These are phyloP conservation scores for Aspergillus sp. DNA, from an alignment of 2,329 filamentous ascomycete genomes.

Conservation along the genomic window DNA sequence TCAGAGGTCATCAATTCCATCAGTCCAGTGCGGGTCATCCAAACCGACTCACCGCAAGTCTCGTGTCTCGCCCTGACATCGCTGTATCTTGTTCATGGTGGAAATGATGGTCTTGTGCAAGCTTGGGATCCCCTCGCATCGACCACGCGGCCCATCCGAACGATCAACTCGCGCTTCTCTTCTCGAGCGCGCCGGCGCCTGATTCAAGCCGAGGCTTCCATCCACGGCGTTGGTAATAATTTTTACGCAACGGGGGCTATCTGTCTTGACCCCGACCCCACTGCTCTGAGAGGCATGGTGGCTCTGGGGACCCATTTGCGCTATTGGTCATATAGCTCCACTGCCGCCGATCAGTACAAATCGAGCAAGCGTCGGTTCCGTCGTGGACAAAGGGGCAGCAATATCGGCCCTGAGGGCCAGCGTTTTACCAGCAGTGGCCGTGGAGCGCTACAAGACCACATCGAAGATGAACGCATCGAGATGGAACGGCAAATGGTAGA, in stretches of 20 bases:
- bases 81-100: constrained; percentile 86
- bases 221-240: constrained; percentile 68
- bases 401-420: constrained; percentile 52
- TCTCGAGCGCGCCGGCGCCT: constrained; percentile 76
- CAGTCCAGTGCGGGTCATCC: constrained; percentile 73
- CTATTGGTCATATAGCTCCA: constrained; percentile 93
- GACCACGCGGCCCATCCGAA: constrained; percentile 72
- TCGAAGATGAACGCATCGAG: constrained; percentile 80
- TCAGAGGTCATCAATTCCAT: constrained; percentile 58
- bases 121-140: constrained; percentile 96
- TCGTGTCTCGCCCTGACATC: constrained; percentile 80
- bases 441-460: constrained; percentile 74
- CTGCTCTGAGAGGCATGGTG: constrained; percentile 79
- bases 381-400: constrained; percentile 65
- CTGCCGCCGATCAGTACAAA: constrained; percentile 67
- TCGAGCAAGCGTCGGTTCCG: constrained; percentile 77
- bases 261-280: constrained; percentile 82
- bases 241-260: constrained; percentile 82
- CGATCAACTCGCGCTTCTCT: constrained; percentile 80
- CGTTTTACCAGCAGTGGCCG: constrained; percentile 63
- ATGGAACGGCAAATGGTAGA: constrained; percentile 70
- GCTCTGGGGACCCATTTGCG: constrained; percentile 83
- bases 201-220: constrained; percentile 65
- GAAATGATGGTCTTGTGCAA: constrained; percentile 91
- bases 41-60: constrained; percentile 86